Evolutionary conservation across 257 asterid species (phyloP).

Genomic region (Pogostemon cablin): DNA sequence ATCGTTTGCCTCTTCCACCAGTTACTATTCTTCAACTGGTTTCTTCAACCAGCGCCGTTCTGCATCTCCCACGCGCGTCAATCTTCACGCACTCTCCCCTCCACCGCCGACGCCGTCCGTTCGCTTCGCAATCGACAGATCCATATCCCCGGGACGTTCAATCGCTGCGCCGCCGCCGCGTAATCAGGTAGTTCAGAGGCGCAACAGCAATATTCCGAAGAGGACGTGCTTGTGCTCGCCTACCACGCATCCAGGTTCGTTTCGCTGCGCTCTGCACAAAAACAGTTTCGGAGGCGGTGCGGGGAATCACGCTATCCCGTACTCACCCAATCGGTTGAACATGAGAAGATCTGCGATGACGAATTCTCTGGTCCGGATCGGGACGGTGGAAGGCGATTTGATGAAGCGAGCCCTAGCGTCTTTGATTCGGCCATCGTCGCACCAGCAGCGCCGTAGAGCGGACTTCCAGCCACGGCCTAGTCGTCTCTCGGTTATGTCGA

Average conservation of each 20-base stretch:
- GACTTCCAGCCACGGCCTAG: constrained; percentile 62
- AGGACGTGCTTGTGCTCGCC: constrained; percentile 91
- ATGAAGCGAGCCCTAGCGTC: constrained; percentile 78
- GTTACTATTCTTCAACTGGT: constrained; percentile 48
- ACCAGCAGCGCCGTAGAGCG: constrained; percentile 68
- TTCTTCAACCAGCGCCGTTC: constrained; percentile 57
- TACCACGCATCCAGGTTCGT: constrained; percentile 87
- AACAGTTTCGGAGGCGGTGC: constrained; percentile 42
- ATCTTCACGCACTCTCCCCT: constrained; percentile 63
- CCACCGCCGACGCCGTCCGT: constrained; percentile 62
- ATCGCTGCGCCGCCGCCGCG: constrained; percentile 57
- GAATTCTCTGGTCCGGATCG: constrained; percentile 82
- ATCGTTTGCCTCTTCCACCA: constrained; percentile 53
- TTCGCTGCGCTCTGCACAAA: constrained; percentile 84
- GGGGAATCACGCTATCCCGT: constrained; percentile 43
- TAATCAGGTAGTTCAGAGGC: constrained; percentile 62
- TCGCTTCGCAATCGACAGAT: constrained; percentile 77
- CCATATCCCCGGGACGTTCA: constrained; percentile 68
- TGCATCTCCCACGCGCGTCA: constrained; percentile 85
- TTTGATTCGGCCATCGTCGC: constrained; percentile 79
- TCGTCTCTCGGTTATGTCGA: constrained; percentile 73
- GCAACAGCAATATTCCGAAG: constrained; percentile 45
- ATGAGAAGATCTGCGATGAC: constrained; percentile 93
- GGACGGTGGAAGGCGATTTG: constrained; percentile 82
- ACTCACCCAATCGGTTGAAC: constrained; percentile 68